Conservation (phyloP, 1,139 yeast species). For the Ogataea hybrid region DNA sequence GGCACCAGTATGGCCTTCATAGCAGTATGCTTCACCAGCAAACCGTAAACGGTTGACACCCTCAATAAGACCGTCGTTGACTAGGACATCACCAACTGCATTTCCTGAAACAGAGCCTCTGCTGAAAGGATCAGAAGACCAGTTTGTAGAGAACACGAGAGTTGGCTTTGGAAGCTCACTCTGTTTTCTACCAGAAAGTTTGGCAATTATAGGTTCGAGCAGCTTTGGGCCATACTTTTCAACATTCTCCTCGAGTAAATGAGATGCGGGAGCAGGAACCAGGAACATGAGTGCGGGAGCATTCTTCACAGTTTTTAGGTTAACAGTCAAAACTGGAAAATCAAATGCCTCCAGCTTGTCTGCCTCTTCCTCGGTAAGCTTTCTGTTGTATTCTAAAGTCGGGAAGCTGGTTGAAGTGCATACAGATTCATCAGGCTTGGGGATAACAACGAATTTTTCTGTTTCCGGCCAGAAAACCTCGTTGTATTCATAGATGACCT, state of each 20-base stretch:
- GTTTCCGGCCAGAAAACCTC: constrained; percentile 42
- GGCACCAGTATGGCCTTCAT: constrained; percentile 54
- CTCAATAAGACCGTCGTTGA: constrained; percentile 36
- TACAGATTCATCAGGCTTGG: constrained; percentile 33
- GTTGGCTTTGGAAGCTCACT: constrained; percentile 38
- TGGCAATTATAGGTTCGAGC: constrained; percentile 27
- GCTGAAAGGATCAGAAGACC: constrained; percentile 50
- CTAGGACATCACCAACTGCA: constrained; percentile 38
- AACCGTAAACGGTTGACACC: constrained; percentile 46
- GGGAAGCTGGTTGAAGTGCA: constrained; percentile 8
- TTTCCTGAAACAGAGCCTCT: constrained; percentile 50
- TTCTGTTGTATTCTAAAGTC: constrained; percentile 12
- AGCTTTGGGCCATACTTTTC: constrained; percentile 23
- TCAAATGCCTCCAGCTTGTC: constrained; percentile 29
- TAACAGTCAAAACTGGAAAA: constrained; percentile 31
- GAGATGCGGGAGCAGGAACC: constrained; percentile 49
- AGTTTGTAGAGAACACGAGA: constrained; percentile 41
- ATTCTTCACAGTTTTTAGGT: constrained; percentile 23
- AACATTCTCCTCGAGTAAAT: constrained; percentile 28
- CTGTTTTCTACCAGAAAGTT: constrained; percentile 14
- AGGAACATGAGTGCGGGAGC: constrained; percentile 41
- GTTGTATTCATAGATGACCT: constrained; percentile 43
- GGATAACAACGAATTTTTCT: constrained; percentile 51
- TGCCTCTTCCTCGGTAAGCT: constrained; percentile 7
- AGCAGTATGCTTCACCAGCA: constrained; percentile 55